phyloP scores from a whole-genome alignment of 1,139 yeast species.

The Nakaseomyces kungkrabaensis region DNA sequence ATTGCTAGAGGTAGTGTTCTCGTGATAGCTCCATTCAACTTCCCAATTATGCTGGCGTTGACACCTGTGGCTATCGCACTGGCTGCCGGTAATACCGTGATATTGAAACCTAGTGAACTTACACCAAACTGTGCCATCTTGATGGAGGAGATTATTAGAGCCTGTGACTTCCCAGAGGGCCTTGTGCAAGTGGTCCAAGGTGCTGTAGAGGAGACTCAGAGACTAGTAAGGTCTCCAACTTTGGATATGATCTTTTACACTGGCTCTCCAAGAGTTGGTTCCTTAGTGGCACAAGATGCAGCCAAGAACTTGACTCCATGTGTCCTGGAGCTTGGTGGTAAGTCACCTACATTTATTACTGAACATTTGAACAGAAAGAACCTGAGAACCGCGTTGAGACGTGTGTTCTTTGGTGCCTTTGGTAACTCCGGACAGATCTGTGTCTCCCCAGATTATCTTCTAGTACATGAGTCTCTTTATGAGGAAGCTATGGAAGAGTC shows the following conservation, averaged over 20 bases:
- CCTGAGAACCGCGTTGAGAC: constrained; percentile 46
- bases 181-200: constrained; percentile 63
- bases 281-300: constrained; percentile 68
- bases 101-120: constrained; percentile 70
- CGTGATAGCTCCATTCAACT: constrained; percentile 79
- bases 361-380: constrained; percentile 37
- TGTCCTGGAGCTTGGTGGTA: constrained; percentile 85
- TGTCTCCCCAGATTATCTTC: constrained; percentile 75
- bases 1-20: constrained; percentile 72
- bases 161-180: constrained; percentile 45
- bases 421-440: constrained; percentile 87
- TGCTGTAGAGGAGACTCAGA: constrained; percentile 58
- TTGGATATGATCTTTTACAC: constrained; percentile 84
- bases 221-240: constrained; percentile 46
- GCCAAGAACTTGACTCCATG: constrained; percentile 78
- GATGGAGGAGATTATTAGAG: constrained; percentile 45
- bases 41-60: constrained; percentile 59
- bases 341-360: constrained; percentile 71
- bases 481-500: constrained; percentile 44
- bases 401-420: constrained; percentile 72
- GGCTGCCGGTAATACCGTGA: constrained; percentile 80
- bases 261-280: constrained; percentile 71
- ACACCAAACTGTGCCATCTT: constrained; percentile 54
- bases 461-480: constrained; percentile 52
- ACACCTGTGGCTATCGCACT: constrained; percentile 71